phyloP scores from a whole-genome alignment of 192 early-diverging fungal genomes.

The Coemansia sp. region DNA sequence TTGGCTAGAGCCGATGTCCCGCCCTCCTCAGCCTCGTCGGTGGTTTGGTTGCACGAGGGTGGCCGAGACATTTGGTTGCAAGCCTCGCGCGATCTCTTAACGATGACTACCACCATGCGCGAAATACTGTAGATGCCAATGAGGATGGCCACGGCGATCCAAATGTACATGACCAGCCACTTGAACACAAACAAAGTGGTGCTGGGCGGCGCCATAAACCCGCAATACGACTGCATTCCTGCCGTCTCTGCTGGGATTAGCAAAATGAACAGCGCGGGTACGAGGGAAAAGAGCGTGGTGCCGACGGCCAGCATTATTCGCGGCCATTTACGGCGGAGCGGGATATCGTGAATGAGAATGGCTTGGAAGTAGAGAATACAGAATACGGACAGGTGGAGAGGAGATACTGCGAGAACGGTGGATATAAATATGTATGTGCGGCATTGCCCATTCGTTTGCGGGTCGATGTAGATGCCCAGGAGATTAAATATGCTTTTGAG shows the following conservation, averaged over 20 bases:
- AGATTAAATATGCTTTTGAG: slow-evolving; percentile 19
- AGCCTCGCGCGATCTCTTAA: slow-evolving; percentile 1
- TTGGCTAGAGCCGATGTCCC: slow-evolving; percentile 2
- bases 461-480: slow-evolving; percentile 2
- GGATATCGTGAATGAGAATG: slow-evolving; percentile 20
- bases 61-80: background rate
- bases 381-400: slow-evolving; percentile 28
- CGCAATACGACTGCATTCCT: slow-evolving; percentile 25
- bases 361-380: slow-evolving; percentile 39
- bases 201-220: slow-evolving; percentile 10
- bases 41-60: background rate
- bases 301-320: background rate
- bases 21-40: background rate
- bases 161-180: slow-evolving; percentile 42
- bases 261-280: slow-evolving; percentile 19
- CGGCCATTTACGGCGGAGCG: slow-evolving; percentile 3
- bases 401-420: slow-evolving; percentile 10
- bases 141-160: slow-evolving; percentile 11
- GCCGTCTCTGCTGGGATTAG: slow-evolving; percentile 14
- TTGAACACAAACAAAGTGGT: slow-evolving; percentile 30
- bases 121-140: slow-evolving; percentile 22
- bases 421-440: slow-evolving; percentile 20
- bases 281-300: background rate
- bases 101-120: slow-evolving; percentile 5
- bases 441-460: slow-evolving; percentile 5